Percentiles rank a stretch among this genome's conserved stretches.
These are phyloP conservation scores for Arthrobotrys megalospora DNA, from an alignment of 2,329 filamentous ascomycete genomes.

Conservation along the genomic window DNA sequence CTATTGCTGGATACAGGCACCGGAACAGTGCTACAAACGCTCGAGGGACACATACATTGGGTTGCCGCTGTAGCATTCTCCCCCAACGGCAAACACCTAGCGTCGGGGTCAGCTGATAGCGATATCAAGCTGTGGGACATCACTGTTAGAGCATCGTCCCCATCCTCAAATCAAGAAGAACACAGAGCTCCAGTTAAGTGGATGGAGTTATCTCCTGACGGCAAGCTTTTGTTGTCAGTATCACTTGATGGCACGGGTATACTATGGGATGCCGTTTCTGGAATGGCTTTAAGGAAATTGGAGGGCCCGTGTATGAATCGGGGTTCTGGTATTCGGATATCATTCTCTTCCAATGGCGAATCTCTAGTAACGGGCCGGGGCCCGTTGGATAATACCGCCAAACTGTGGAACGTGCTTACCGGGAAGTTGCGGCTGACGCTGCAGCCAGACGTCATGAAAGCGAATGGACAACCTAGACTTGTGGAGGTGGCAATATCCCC, in stretches of 20 bases:
- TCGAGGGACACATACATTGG: background rate
- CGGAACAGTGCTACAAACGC: background rate
- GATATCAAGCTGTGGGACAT: background rate
- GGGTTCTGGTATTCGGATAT: constrained; percentile 34
- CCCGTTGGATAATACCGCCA: no score
- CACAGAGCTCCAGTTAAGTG: background rate
- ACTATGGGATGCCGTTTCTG: constrained; percentile 2
- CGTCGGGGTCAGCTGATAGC: background rate
- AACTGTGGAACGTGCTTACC: no score
- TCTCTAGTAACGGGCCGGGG: no score
- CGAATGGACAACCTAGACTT: no score
- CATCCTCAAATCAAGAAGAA: background rate
- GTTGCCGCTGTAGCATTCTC: background rate
- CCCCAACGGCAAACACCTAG: background rate
- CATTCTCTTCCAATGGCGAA: constrained; percentile 64
- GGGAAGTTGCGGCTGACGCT: no score
- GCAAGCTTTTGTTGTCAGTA: background rate
- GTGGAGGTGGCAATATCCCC: no score
- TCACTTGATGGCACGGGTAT: background rate
- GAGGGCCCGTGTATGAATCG: no score
- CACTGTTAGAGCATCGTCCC: background rate
- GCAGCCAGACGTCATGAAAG: no score
- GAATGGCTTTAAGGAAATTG: background rate
- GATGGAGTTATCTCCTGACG: background rate
- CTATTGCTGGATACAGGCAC: no score